Evolutionary conservation across 139 green algal genomes (phyloP).

Genomic region (Chlamydomonas schloesseri): DNA sequence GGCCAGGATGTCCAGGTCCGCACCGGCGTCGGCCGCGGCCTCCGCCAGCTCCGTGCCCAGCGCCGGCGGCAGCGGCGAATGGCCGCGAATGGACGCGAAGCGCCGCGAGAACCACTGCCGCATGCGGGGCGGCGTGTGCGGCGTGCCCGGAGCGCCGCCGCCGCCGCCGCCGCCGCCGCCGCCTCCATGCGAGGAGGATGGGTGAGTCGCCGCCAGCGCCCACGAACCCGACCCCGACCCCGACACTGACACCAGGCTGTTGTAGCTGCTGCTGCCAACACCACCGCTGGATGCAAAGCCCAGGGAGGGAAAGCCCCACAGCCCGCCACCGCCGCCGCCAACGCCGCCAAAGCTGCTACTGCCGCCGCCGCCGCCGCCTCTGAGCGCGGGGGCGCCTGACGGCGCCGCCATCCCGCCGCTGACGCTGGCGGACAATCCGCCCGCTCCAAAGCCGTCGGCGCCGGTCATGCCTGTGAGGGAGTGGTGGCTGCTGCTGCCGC

Average conservation of each 20-base stretch:
- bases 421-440: not conserved
- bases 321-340: too few relatives aligned
- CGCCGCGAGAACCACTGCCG: slow-evolving; percentile 19
- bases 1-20: slow-evolving; percentile 5
- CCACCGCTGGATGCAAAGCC: too few relatives aligned
- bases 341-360: not conserved
- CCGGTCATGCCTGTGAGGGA: too few relatives aligned
- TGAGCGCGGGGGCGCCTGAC: too few relatives aligned
- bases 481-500: not conserved
- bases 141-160: too few relatives aligned
- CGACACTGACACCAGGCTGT: not conserved
- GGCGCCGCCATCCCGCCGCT: not conserved
- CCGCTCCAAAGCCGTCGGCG: not conserved
- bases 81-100: not conserved
- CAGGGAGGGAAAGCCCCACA: too few relatives aligned
- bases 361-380: not conserved
- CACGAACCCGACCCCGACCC: not conserved
- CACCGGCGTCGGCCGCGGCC: slow-evolving; percentile 17
- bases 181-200: too few relatives aligned
- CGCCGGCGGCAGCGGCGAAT: not conserved
- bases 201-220: not conserved
- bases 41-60: slow-evolving; percentile 13
- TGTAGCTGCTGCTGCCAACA: too few relatives aligned
- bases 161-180: too few relatives aligned
- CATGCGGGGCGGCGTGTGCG: not conserved